Conservation (phyloP, 495 filamentous ascomycete species). For the Aspergillus biplanus region DNA sequence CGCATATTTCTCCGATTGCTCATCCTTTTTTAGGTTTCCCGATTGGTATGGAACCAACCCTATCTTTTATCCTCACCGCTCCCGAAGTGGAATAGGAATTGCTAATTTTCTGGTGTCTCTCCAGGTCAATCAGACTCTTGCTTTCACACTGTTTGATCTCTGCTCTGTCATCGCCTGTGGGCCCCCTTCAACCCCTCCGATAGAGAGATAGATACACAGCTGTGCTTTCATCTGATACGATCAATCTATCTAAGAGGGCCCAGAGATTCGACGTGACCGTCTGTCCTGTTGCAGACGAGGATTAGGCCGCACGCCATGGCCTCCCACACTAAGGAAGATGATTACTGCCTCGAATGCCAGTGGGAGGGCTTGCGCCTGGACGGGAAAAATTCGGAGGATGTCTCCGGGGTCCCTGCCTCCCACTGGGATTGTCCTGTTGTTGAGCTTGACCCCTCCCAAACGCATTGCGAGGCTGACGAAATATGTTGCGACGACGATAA, state of each 20-base stretch:
- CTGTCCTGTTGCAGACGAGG: neutral
- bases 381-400: conserved; percentile 31
- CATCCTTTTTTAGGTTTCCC: neutral
- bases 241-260: neutral
- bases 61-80: neutral
- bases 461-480: conserved; percentile 38
- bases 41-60: neutral
- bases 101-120: neutral
- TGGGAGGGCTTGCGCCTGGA: conserved; percentile 49
- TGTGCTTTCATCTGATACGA: neutral
- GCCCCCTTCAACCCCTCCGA: neutral
- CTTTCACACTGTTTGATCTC: neutral
- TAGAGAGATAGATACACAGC: neutral
- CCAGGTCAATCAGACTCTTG: neutral
- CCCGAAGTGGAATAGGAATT: neutral
- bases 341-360: conserved; percentile 50
- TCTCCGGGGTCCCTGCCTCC: conserved; percentile 24
- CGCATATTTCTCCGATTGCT: neutral
- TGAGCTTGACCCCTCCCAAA: conserved; percentile 33
- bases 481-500: conserved; percentile 50
- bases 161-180: neutral
- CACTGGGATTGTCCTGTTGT: conserved; percentile 42
- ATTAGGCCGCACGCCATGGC: conserved; percentile 36
- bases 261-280: neutral
- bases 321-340: conserved; percentile 37